Evolutionary conservation across 202 grass and related monocot genomes (phyloP), one percentile per base, ranked within the genome.

Genomic region (Zoysia matrella): DNA sequence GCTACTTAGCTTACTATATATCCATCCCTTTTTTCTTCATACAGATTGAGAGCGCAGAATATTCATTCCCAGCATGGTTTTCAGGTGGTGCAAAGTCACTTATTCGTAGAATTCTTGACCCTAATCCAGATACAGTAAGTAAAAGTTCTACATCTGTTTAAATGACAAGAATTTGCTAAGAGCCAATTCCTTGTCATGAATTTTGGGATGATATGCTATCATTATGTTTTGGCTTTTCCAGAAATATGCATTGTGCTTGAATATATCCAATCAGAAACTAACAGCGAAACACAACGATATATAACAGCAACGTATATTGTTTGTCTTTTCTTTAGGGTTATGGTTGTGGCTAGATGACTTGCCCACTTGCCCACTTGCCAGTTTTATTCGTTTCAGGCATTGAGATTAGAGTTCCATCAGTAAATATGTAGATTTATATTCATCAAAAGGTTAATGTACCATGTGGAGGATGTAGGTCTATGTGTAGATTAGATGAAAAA

Each of bases 51-150:
- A 88, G 64, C 15, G 92, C 94, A 58, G 86, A 92, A 72, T 97
- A 88, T 92, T 92, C 88, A 60, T 97, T 86, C 66, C 94, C 94
- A 73, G 60, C 79, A 66, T 92, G 92, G 90, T 94, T 94, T 92
- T 86, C 92, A 52, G 75, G 58, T 46, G 84, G 90, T 74, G 90
- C 90, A 52, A 92, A 91, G 82, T 94, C 88, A 83, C 79, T 97
- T 54, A 91, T 97, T 78, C 73, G 72, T 74, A 91, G 79, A 88
- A 97, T 97, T 89, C 86, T 97, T 56, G 90, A 97, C 77, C 90
- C 94, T 52, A 94, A 91, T 73, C 92, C 94, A 86, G 92, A 94
- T 47, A 86, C 88, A 84, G 94, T 97, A 91, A 97, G 92, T 88
- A 69, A 81, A 80, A 36, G 18, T 60, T 82, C 40, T 18, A 72